phyloP scores from a whole-genome alignment of 2,329 filamentous ascomycete species.

The Neonectria faginata region DNA sequence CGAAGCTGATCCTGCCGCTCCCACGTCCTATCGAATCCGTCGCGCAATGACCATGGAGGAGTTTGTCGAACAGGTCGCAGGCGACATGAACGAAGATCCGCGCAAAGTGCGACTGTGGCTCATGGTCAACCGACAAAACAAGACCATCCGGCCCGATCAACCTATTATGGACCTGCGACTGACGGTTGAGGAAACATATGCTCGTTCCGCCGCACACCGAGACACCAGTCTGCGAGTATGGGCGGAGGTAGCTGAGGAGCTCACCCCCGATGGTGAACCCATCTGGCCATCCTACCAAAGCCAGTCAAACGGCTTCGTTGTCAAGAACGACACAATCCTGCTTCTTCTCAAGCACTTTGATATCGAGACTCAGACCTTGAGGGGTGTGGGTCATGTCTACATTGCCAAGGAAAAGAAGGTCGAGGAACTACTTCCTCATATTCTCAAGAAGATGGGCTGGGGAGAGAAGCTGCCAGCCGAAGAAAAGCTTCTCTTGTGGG shows the following conservation, averaged over 20 bases:
- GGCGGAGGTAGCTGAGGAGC: conserved; percentile 81
- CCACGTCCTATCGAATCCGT: conserved; percentile 78
- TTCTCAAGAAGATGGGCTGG: conserved; percentile 89
- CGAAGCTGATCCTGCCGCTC: conserved; percentile 76
- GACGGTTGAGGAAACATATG: conserved; percentile 77
- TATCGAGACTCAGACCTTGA: conserved; percentile 77
- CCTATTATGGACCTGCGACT: conserved; percentile 82
- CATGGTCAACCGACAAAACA: conserved; percentile 99
- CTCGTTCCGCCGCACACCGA: conserved; percentile 67
- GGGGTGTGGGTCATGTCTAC: conserved; percentile 85
- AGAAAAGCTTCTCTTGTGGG: conserved; percentile 78
- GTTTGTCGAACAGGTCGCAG: conserved; percentile 76
- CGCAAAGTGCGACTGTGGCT: conserved; percentile 87
- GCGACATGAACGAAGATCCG: conserved; percentile 75
- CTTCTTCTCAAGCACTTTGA: conserved; percentile 96
- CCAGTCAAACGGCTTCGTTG: conserved; percentile 66
- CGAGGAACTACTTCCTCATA: conserved; percentile 81
- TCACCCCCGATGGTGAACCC: conserved; percentile 74
- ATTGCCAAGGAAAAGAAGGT: conserved; percentile 90
- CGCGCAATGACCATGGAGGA: conserved; percentile 81
- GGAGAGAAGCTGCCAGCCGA: conserved; percentile 75
- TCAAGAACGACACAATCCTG: conserved; percentile 76
- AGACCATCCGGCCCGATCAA: conserved; percentile 91
- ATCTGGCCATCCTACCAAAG: conserved; percentile 76
- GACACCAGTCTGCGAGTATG: conserved; percentile 84